These are phyloP conservation scores for Citrus reticulata DNA, from an alignment of 345 rosid genomes.

Conservation along the genomic window DNA sequence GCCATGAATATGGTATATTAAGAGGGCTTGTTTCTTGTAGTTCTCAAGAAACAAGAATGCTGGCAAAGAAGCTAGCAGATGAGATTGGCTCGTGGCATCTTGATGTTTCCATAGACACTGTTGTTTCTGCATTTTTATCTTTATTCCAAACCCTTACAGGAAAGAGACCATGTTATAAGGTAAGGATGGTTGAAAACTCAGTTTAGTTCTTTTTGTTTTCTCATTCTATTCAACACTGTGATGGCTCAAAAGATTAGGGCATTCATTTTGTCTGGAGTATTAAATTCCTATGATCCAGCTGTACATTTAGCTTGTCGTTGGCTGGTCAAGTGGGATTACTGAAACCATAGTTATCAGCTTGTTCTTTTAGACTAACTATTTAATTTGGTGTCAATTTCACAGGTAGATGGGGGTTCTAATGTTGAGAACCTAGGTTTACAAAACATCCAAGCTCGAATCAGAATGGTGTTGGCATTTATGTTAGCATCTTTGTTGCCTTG, in stretches of 20 bases:
- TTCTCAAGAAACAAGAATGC: constrained; percentile 64
- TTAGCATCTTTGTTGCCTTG: constrained; percentile 94
- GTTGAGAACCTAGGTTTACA: constrained; percentile 83
- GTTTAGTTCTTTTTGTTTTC: background rate
- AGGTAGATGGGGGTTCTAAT: constrained; percentile 94
- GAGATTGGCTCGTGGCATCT: constrained; percentile 98
- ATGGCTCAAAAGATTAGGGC: background rate
- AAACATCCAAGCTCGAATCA: constrained; percentile 93
- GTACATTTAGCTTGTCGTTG: background rate
- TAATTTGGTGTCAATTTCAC: constrained; percentile 18
- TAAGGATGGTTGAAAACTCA: constrained; percentile 10
- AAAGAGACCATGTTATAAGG: constrained; percentile 81
- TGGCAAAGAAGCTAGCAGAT: constrained; percentile 75
- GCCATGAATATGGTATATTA: background rate
- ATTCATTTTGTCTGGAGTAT: background rate
- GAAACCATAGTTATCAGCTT: background rate
- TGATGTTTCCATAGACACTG: constrained; percentile 73
- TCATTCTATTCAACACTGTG: background rate
- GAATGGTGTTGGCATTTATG: constrained; percentile 94
- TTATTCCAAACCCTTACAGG: constrained; percentile 86
- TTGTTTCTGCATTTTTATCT: constrained; percentile 72
- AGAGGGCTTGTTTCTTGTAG: constrained; percentile 35
- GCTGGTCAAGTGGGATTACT: background rate
- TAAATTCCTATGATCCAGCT: background rate
- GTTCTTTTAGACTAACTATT: background rate